Percentiles rank a stretch among this genome's conserved stretches.
Evolutionary conservation across 2,329 filamentous ascomycete genomes (phyloP).

Genomic region (Neocatenulostroma microsporum): DNA sequence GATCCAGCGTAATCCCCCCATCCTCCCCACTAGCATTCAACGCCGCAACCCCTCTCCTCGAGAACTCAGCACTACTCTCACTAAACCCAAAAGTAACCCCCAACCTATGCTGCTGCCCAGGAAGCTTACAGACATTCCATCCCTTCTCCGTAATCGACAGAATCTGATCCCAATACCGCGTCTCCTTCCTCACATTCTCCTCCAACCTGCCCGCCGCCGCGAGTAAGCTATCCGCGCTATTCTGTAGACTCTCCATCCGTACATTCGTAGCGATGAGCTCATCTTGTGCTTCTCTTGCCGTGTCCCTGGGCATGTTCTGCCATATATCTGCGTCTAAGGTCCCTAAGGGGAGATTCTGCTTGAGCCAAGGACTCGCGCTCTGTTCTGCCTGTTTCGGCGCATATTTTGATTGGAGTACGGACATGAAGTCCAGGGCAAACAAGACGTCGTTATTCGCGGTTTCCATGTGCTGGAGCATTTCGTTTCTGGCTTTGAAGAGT

Average conservation of each 20-base stretch:
- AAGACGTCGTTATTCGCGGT: slow-evolving; percentile 51
- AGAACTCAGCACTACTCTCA: slow-evolving; percentile 57
- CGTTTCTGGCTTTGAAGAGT: slow-evolving; percentile 31
- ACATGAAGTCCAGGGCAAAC: slow-evolving; percentile 72
- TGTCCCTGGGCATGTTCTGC: slow-evolving; percentile 53
- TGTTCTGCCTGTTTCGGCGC: slow-evolving; percentile 57
- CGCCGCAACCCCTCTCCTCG: slow-evolving; percentile 71
- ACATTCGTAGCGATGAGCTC: slow-evolving; percentile 57
- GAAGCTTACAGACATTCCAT: slow-evolving; percentile 76
- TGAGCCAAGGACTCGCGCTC: slow-evolving; percentile 64
- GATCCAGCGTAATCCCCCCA: slow-evolving; percentile 68
- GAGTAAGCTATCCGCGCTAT: slow-evolving; percentile 64
- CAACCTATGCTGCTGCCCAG: slow-evolving; percentile 61
- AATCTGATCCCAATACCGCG: slow-evolving; percentile 82
- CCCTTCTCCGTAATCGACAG: slow-evolving; percentile 72
- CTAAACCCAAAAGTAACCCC: slow-evolving; percentile 85
- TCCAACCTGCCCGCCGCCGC: slow-evolving; percentile 65
- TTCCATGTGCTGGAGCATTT: slow-evolving; percentile 35
- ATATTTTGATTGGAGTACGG: slow-evolving; percentile 66
- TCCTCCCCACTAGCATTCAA: slow-evolving; percentile 66
- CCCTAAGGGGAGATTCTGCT: slow-evolving; percentile 63
- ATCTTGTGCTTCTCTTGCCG: slow-evolving; percentile 30
- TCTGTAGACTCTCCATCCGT: slow-evolving; percentile 68
- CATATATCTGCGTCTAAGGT: slow-evolving; percentile 61
- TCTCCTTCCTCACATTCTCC: slow-evolving; percentile 70